Conservation (phyloP, 768 basidiomycete genomes). For the Termitomyces sp. region DNA sequence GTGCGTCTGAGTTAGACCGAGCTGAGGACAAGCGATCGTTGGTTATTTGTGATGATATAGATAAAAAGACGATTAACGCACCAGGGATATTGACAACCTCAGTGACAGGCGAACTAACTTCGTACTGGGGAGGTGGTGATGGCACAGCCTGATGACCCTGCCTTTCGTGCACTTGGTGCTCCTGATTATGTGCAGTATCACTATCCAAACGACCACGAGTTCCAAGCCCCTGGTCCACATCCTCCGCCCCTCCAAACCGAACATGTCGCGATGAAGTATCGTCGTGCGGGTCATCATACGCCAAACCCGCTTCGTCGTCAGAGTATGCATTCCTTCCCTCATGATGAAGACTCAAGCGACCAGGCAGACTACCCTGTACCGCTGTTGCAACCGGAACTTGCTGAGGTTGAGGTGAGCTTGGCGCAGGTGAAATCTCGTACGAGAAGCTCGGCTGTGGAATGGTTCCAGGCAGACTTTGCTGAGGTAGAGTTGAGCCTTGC, state of each 20-base stretch:
- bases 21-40: neutral
- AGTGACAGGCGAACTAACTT: constrained; percentile 2
- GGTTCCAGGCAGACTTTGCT: constrained; percentile 11
- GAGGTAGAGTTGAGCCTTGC: no score
- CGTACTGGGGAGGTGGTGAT: constrained; percentile 10
- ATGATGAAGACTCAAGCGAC: constrained; percentile 17
- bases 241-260: constrained; percentile 37
- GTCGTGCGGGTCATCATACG: constrained; percentile 26
- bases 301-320: constrained; percentile 31
- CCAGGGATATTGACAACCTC: neutral
- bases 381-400: constrained; percentile 33
- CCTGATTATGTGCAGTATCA: neutral
- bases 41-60: neutral
- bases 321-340: constrained; percentile 16
- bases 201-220: constrained; percentile 14
- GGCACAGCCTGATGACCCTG: neutral
- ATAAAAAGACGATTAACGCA: neutral
- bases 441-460: neutral
- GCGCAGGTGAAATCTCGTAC: constrained; percentile 9
- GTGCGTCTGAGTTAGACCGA: neutral
- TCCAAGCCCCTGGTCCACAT: constrained; percentile 34
- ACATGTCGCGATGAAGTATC: constrained; percentile 29
- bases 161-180: neutral
- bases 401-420: constrained; percentile 26
- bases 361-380: neutral